These are phyloP conservation scores for Spiromastix sp. DNA, from an alignment of 2,329 filamentous ascomycete species.

Conservation along the genomic window DNA sequence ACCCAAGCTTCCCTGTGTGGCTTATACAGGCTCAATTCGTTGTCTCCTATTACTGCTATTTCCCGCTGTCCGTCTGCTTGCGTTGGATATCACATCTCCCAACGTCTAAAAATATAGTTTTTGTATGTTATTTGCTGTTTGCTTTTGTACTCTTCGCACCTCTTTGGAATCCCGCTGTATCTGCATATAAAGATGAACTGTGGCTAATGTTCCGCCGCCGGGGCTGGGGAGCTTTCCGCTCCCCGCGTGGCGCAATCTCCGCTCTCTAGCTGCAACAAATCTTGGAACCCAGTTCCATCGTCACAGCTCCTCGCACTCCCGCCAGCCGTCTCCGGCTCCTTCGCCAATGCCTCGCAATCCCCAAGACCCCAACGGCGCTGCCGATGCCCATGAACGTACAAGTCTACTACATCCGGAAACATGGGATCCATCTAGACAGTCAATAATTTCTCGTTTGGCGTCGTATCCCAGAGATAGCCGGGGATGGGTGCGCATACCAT, in stretches of 20 bases:
- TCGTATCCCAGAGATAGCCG: constrained; percentile 25
- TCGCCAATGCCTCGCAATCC: constrained; percentile 8
- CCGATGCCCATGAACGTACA: constrained; percentile 6
- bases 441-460: constrained; percentile 3
- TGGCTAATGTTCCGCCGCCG: not conserved
- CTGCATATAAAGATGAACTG: not conserved
- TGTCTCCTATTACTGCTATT: no score
- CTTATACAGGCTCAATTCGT: no score
- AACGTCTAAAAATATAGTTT: no score
- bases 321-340: constrained; percentile 2
- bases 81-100: no score
- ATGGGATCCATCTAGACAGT: no score
- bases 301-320: constrained; percentile 7
- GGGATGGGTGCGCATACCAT: constrained; percentile 31
- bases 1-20: no score
- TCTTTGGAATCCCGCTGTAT: no score
- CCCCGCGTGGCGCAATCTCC: no score
- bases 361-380: constrained; percentile 8
- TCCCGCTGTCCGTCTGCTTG: no score
- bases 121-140: no score
- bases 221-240: not conserved
- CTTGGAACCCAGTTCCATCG: constrained; percentile 12
- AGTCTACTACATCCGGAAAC: constrained; percentile 7
- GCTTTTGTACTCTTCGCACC: no score
- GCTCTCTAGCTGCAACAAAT: constrained; percentile 11